These are phyloP conservation scores for Amaranthus hypochondriacus DNA, from an alignment of 148 eudicot genomes.

Conservation along the genomic window DNA sequence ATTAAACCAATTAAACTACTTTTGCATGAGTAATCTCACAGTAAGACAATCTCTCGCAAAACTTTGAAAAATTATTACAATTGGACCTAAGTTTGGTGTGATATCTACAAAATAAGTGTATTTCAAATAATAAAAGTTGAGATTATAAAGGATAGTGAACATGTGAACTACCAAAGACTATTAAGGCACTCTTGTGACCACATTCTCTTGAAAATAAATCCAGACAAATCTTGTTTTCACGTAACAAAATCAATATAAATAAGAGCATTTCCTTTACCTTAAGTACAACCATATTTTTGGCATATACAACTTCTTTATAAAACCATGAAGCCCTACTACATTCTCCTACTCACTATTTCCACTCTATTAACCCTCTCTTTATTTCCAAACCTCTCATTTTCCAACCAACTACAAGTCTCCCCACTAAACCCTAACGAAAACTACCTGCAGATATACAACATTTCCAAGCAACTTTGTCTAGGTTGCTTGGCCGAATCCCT, in stretches of 20 bases:
- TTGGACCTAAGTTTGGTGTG: no score
- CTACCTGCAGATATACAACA: constrained; percentile 35
- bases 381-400: not conserved
- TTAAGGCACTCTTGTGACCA: constrained; percentile 4
- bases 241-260: constrained; percentile 11
- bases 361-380: not conserved
- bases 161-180: constrained; percentile 15
- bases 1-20: no score
- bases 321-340: not conserved
- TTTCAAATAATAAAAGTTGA: not conserved
- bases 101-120: not conserved
- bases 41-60: no score
- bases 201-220: constrained; percentile 23
- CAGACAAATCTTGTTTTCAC: not conserved
- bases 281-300: constrained; percentile 1
- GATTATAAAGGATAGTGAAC: not conserved
- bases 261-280: not conserved
- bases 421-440: constrained; percentile 18
- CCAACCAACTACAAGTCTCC: constrained; percentile 11
- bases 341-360: not conserved
- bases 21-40: no score
- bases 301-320: not conserved
- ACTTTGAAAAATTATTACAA: no score
- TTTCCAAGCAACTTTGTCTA: constrained; percentile 66
- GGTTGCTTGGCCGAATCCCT: constrained; percentile 51